Evolutionary conservation across 2,329 filamentous ascomycete species (phyloP), one percentile per base, ranked within the genome.

Genomic region (Trichoderma simmonsii): DNA sequence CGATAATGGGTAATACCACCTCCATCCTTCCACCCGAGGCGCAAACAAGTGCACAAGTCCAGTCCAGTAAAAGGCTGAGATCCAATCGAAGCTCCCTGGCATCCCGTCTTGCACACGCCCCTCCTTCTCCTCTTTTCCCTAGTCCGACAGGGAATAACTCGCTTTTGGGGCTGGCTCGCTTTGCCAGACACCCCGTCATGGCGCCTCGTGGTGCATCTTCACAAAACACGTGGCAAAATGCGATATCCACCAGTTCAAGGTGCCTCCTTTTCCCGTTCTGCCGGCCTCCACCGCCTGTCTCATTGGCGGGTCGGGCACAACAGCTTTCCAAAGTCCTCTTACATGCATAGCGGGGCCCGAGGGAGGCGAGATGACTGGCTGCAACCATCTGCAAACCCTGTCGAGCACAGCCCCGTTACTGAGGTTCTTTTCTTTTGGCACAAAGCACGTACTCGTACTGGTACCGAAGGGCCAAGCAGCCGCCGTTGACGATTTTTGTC

Each of bases 161-260:
- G 70, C 36, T 54, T 66, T 71, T 63, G 36, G 67, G 64, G 56
- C 57, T 57, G 43, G 63, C 28, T 43, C 30, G 18, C 39, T 68
- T 63, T 57, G 57, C 57, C 18, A 34, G 28, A 60, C 43, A 48
- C 24, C 24, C 57, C 57, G 28, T 60, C 56, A 60, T 60, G 56
- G 56, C 56, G 56, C 56, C 56, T 60, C 56, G 57, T 57, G 57
- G 77, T 74, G 75, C 76, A 77, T 73, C 72, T 74, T 74, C 63
- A 75, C 56, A 77, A 74, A 72, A 77, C 77, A 79, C 77, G 77
- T 79, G 77, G 77, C 76, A 71, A 73, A 70, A 72, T 74, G 34
- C 76, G 75, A 73, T 76, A 67, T 71, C 68, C 63, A 71, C 60
- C 71, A 60, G 71, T 72, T 72, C 71, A 70, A 60, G 30, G 28